Evolutionary conservation across 768 basidiomycete genomes (phyloP), one percentile per base, ranked within the genome.

Genomic region (Amanita jacksonii): DNA sequence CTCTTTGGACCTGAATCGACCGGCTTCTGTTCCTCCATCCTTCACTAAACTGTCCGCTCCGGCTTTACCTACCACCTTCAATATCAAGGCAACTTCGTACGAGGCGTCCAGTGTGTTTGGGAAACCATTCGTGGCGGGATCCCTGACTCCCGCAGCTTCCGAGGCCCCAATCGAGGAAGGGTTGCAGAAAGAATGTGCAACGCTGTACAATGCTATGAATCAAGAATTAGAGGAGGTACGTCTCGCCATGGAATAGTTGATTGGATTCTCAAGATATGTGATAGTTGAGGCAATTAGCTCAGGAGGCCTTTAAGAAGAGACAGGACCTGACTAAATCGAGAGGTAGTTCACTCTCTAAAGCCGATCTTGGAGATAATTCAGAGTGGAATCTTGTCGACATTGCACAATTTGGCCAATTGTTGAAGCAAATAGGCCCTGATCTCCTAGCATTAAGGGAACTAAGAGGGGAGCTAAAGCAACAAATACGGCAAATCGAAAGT

Each of bases 161-260:
- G 43, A 44, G 10, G 34, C 31, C 2, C 47, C 67, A 46, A 52
- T 71, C 48, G 72, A 78, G 47, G 71, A 76, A 43, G 79, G 81
- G 8, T 76, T 90, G 73, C 82, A 85, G 52, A 67, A 69, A 13
- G 79, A 88, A 54, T 81, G 81, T 50, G 51, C 57, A 2, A 36
- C 66, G 25, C 63, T 90, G 25, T 65, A 79, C 32, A 43, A 49
- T 1, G 61, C 56, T 9, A 57, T 86, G 31, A 55, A 49, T 2
- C 66, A 62, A 28, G 83, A 87, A 48, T 59, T 91, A 0, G 63
- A 74, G 19, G 62, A 68, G 31, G 88, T 88, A 56, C 53, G 79
- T 67, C n/a, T n/a, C n/a, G n/a, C n/a, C n/a, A n/a, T n/a, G n/a
- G n/a, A n/a, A n/a, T n/a, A n/a, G n/a, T n/a, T n/a, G n/a, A n/a